phyloP scores from a whole-genome alignment of 345 rosid species.

The Populus pruinosa region DNA sequence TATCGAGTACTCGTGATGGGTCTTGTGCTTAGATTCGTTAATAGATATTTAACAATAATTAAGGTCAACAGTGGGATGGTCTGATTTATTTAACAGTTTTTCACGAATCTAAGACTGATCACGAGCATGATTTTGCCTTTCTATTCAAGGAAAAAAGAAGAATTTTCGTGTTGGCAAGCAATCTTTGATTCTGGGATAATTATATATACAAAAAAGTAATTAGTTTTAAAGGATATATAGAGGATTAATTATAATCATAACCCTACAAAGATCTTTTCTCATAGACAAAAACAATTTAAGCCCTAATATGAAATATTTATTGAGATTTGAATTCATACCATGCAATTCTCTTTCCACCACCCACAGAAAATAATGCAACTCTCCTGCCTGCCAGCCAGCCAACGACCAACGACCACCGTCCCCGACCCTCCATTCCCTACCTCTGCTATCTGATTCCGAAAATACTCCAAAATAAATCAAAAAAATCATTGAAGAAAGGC shows the following conservation, averaged over 20 bases:
- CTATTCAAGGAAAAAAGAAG: background rate
- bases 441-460: background rate
- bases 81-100: too few species aligned
- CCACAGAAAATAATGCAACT: background rate
- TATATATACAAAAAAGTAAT: too few species aligned
- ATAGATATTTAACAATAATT: background rate
- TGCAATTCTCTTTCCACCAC: background rate
- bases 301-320: too few species aligned
- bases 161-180: background rate
- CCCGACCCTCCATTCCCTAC: background rate
- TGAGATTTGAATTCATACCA: too few species aligned
- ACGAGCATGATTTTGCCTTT: background rate
- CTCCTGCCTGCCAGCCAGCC: background rate
- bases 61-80: background rate
- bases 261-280: too few species aligned
- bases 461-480: too few species aligned
- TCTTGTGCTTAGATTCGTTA: background rate
- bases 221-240: too few species aligned
- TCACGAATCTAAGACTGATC: conserved; percentile 18
- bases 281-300: too few species aligned
- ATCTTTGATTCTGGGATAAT: background rate
- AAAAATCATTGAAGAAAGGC: background rate
- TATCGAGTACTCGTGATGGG: background rate
- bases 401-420: background rate
- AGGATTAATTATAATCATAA: too few species aligned